Conservation (phyloP, 1,139 yeast genomes). For the Lodderomyces pseudojiufengensis region DNA sequence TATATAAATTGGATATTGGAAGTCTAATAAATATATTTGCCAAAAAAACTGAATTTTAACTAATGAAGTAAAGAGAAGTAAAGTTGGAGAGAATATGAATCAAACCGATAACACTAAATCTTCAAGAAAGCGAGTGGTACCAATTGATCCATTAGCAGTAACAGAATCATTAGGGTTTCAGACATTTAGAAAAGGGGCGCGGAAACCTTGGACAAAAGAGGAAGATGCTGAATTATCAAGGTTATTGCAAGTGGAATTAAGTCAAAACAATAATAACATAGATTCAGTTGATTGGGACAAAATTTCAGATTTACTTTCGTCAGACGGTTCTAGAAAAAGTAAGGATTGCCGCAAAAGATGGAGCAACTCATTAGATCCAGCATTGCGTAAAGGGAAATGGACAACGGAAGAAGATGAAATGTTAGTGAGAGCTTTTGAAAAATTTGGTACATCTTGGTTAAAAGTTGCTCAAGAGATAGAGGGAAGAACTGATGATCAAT, state of each 20-base stretch:
- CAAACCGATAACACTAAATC: too few species aligned
- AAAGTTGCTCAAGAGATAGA: constrained; percentile 70
- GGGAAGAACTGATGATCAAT: constrained; percentile 93
- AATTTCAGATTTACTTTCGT: constrained; percentile 43
- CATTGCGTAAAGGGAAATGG: constrained; percentile 82
- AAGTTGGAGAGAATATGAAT: too few species aligned
- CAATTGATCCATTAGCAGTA: constrained; percentile 62
- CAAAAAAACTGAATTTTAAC: too few species aligned
- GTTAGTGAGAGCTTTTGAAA: constrained; percentile 59
- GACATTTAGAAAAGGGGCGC: constrained; percentile 58
- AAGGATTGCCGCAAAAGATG: constrained; percentile 74
- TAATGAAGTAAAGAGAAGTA: too few species aligned
- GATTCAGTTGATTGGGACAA: constrained; percentile 64
- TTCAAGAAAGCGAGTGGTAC: constrained; percentile 20
- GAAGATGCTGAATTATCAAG: constrained; percentile 51
- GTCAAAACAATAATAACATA: constrained; percentile 20
- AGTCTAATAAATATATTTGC: too few species aligned
- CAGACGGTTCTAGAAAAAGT: constrained; percentile 47
- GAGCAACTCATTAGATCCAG: constrained; percentile 80
- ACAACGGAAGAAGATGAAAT: constrained; percentile 75
- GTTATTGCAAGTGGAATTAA: constrained; percentile 6
- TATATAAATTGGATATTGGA: too few species aligned
- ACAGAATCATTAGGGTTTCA: constrained; percentile 76
- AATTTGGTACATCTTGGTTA: constrained; percentile 82
- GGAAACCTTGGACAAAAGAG: constrained; percentile 66